A percentile compares a stretch with the other conserved stretches of the same genome.
These are phyloP conservation scores for Yamadazyma trypodendri DNA, from an alignment of 1,139 yeast species.

Conservation along the genomic window DNA sequence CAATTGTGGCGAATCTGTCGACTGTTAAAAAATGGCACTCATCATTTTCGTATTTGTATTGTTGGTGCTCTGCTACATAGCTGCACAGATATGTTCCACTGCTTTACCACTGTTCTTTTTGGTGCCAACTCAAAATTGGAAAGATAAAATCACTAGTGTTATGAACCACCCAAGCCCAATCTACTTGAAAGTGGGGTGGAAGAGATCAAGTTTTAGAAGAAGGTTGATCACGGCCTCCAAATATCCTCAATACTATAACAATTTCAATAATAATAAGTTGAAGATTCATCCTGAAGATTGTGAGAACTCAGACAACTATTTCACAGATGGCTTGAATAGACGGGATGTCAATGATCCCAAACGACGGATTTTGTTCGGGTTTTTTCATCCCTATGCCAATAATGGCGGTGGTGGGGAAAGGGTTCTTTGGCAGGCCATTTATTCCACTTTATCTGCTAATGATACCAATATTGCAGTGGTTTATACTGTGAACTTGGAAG, in stretches of 20 bases:
- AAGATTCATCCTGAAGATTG: slow-evolving; percentile 34
- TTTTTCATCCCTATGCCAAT: slow-evolving; percentile 93
- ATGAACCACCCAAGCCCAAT: slow-evolving; percentile 34
- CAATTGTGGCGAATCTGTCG: no score
- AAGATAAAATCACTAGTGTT: slow-evolving; percentile 36
- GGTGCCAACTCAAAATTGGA: slow-evolving; percentile 48
- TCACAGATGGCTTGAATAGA: slow-evolving; percentile 31
- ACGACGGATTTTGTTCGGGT: slow-evolving; percentile 63
- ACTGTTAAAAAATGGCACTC: background rate
- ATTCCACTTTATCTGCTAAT: slow-evolving; percentile 58
- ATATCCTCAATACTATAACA: slow-evolving; percentile 51
- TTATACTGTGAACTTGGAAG: slow-evolving; percentile 69
- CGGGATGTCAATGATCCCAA: slow-evolving; percentile 37
- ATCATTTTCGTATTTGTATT: slow-evolving; percentile 3
- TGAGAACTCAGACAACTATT: slow-evolving; percentile 21
- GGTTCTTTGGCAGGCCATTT: slow-evolving; percentile 92
- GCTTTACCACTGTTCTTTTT: slow-evolving; percentile 39
- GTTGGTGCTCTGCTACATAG: slow-evolving; percentile 8
- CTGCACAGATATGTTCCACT: slow-evolving; percentile 17
- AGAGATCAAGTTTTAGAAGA: slow-evolving; percentile 50
- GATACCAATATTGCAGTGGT: slow-evolving; percentile 61
- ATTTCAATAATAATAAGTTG: slow-evolving; percentile 38
- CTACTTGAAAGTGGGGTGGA: slow-evolving; percentile 36
- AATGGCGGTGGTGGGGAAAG: slow-evolving; percentile 99
- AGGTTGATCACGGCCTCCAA: slow-evolving; percentile 51